Conservation (phyloP, 225 moss, liverwort and hornwort genomes). For the Bryum argenteum region DNA sequence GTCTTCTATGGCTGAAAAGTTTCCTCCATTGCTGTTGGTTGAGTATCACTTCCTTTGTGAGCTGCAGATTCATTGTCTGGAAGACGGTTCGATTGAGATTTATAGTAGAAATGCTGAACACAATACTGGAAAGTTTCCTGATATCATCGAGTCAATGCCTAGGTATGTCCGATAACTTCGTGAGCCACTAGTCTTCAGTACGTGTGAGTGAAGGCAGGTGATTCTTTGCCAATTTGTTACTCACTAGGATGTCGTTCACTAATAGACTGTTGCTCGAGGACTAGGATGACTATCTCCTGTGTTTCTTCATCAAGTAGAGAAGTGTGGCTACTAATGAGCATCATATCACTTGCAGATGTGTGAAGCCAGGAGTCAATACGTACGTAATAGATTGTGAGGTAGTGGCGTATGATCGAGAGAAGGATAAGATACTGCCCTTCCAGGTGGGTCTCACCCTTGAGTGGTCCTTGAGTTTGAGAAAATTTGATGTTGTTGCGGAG, state of each 20-base stretch:
- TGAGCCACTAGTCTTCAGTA: constrained; percentile 7
- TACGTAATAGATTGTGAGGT: constrained; percentile 96
- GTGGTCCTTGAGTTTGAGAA: constrained; percentile 12
- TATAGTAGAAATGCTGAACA: constrained; percentile 99
- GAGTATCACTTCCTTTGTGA: constrained; percentile 21
- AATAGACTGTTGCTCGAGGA: constrained; percentile 15
- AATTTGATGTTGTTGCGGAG: constrained; percentile 14
- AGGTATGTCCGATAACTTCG: constrained; percentile 44
- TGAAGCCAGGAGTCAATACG: constrained; percentile 58
- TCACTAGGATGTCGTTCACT: constrained; percentile 11
- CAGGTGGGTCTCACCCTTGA: constrained; percentile 58
- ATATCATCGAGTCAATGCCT: constrained; percentile 70
- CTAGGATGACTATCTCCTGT: constrained; percentile 15
- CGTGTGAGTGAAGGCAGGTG: constrained; percentile 11
- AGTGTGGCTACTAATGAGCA: constrained; percentile 26
- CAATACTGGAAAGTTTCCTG: constrained; percentile 93
- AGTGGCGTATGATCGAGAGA: constrained; percentile 86
- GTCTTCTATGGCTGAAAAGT: constrained; percentile 3
- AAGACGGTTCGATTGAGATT: constrained; percentile 86
- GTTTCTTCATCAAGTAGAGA: constrained; percentile 23
- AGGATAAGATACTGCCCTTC: constrained; percentile 86
- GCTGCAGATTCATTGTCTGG: constrained; percentile 82
- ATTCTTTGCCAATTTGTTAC: constrained; percentile 17
- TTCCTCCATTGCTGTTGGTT: constrained; percentile 18
- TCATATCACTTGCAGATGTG: constrained; percentile 55